Evolutionary conservation across 202 grass and related monocot species (phyloP).

Genomic region (Setaria viridis): DNA sequence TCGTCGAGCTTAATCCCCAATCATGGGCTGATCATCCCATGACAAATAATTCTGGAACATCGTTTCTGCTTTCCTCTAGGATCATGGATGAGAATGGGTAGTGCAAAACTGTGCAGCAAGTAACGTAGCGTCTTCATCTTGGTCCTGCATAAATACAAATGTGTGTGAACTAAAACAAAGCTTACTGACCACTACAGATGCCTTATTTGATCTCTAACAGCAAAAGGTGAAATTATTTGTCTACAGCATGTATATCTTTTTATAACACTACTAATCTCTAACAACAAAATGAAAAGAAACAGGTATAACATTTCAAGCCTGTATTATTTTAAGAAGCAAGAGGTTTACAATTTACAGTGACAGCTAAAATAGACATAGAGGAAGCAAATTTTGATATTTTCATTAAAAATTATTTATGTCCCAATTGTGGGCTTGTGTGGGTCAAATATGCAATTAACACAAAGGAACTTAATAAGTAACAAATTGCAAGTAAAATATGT

Average conservation of each 20-base stretch:
- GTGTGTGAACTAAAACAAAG: not conserved
- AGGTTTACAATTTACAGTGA: not conserved
- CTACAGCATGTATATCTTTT: not conserved
- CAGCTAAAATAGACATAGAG: not conserved
- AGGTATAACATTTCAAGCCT: not conserved
- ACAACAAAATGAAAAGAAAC: not conserved
- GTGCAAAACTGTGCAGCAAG: constrained; percentile 89
- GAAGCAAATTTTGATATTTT: constrained; percentile 10
- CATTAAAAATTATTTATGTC: not conserved
- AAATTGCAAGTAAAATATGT: constrained; percentile 31
- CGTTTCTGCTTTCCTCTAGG: constrained; percentile 59
- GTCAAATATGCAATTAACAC: constrained; percentile 2
- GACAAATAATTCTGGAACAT: constrained; percentile 14
- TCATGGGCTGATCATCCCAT: too few species aligned
- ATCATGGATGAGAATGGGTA: constrained; percentile 86
- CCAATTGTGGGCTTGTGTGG: not conserved
- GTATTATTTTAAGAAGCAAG: not conserved
- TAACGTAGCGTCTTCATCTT: constrained; percentile 97
- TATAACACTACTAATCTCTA: too few species aligned
- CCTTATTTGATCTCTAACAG: constrained; percentile 28
- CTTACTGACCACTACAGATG: constrained; percentile 8
- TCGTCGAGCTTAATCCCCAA: too few species aligned
- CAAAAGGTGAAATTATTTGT: constrained; percentile 27
- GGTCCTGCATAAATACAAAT: constrained; percentile 59
- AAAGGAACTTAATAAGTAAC: not conserved